Evolutionary conservation across 1,284 basidiomycete species (phyloP).

Genomic region (Trametes hirsuta): DNA sequence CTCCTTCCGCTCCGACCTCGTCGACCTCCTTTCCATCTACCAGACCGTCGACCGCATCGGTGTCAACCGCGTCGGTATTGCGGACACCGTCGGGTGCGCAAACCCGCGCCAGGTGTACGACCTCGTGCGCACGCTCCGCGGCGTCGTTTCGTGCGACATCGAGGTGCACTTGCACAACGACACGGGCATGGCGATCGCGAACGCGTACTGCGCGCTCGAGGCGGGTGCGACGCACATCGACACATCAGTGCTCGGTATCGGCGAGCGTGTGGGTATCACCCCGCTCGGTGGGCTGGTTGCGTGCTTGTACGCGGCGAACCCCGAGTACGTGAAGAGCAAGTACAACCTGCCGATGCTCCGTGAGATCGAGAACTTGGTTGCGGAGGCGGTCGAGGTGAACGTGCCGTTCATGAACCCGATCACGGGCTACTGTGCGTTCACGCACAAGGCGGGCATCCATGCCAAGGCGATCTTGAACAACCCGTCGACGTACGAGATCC

Average conservation of each 20-base stretch:
- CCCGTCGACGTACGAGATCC: constrained; percentile 97
- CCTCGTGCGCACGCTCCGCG: constrained; percentile 93
- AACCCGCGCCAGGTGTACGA: constrained; percentile 99
- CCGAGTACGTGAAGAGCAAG: constrained; percentile 99
- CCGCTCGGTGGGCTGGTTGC: constrained; percentile 97
- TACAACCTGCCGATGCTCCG: constrained; percentile 98
- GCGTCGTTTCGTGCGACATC: constrained; percentile 96
- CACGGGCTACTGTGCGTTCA: constrained; percentile 99
- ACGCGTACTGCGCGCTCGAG: constrained; percentile 98
- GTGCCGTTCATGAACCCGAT: constrained; percentile 97
- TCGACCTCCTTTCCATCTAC: constrained; percentile 98
- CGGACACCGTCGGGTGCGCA: constrained; percentile 98
- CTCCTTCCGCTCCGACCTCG: constrained; percentile 99
- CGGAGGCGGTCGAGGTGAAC: constrained; percentile 97
- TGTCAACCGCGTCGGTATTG: constrained; percentile 98
- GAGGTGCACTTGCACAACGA: constrained; percentile 99
- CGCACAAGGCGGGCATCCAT: constrained; percentile 99
- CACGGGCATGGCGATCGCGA: constrained; percentile 97
- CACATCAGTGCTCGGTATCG: constrained; percentile 95
- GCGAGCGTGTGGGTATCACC: constrained; percentile 99
- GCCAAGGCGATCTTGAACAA: constrained; percentile 99
- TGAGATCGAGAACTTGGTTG: constrained; percentile 98
- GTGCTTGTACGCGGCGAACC: constrained; percentile 94
- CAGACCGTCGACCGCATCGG: constrained; percentile 99
- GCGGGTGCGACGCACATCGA: constrained; percentile 99